Percentiles rank a stretch among this genome's conserved stretches.
These are phyloP conservation scores for Dacryopinax primogenitus DNA, from an alignment of 768 basidiomycete genomes.

Conservation along the genomic window DNA sequence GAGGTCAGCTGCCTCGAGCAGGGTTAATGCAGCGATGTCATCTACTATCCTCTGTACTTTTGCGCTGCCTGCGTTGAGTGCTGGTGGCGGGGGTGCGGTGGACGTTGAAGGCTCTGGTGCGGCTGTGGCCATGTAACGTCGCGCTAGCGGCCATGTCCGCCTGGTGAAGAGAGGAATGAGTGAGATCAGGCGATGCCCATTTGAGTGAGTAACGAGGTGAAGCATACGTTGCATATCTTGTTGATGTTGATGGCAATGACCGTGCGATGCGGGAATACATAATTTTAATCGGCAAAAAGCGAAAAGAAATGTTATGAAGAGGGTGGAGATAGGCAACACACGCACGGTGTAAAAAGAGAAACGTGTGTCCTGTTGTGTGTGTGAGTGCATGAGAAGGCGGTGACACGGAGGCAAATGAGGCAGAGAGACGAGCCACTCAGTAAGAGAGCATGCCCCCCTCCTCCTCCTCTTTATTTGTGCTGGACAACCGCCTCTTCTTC, in stretches of 20 bases:
- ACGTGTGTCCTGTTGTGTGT: constrained; percentile 1
- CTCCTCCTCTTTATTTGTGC: background rate
- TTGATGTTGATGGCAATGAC: background rate
- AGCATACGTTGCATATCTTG: background rate
- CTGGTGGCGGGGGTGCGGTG: constrained; percentile 34
- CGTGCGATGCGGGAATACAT: background rate
- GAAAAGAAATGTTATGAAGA: background rate
- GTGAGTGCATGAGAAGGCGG: background rate
- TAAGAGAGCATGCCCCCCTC: no score
- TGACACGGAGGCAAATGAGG: background rate
- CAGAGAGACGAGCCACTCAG: background rate
- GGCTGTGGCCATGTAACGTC: constrained; percentile 45
- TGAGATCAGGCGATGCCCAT: background rate
- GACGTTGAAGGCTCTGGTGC: constrained; percentile 33
- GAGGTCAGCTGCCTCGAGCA: constrained; percentile 91
- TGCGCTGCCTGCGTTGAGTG: constrained; percentile 32
- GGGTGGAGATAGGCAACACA: background rate
- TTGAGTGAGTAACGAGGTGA: background rate
- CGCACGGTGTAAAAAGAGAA: background rate
- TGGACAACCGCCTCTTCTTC: constrained; percentile 1
- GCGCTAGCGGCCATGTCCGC: constrained; percentile 5
- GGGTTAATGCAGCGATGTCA: constrained; percentile 74
- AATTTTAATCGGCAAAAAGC: background rate
- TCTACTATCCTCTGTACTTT: constrained; percentile 76
- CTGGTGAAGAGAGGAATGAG: background rate